Evolutionary conservation across 2,329 filamentous ascomycete species (phyloP), one percentile per base, ranked within the genome.

Genomic region (Fusarium sp.): DNA sequence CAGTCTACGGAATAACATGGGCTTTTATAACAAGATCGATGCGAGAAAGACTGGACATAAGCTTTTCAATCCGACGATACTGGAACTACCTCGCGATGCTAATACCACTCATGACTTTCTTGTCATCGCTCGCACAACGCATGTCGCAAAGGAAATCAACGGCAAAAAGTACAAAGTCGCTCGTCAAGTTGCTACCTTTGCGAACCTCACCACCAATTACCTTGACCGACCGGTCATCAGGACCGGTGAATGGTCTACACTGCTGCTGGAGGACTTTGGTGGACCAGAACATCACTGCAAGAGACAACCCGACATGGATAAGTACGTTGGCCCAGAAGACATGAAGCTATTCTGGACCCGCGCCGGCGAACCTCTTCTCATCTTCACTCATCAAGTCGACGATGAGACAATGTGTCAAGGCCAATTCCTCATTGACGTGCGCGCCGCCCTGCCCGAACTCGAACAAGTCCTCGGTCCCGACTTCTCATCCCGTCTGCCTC

Each of bases 311-410:
- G 38, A 42, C 28, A 75, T 75, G 73, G 73, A 75, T 33, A 62
- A 40, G 23, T 75, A 75, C 9, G 63, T 75, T 3, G 73, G 73
- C 0, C 73, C 73, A 0, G 73, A 75, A 18, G 73, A 75, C 9
- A 75, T 76, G 73, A 75, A 75, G 73, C 44, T 75, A 13, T 75
- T 75, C 59, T 75, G 73, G 73, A 76, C 73, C 10, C 68, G 71
- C 23, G 50, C 46, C 1, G 73, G 73, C 7, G 73, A 74, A 21
- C 73, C 73, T 2, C 64, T 75, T 43, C 64, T 75, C 47, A 75
- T 75, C 5, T 75, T 75, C 19, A 75, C 73, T 0, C 53, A 76
- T 7, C 73, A 75, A 44, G 73, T 75, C 25, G 9, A 75, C 32
- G 61, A 72, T 6, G 71, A 75, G 35, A 56, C 57, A 9, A 33